Conservation (phyloP, 208 protist genomes). For the Wallacemonas sp. region DNA sequence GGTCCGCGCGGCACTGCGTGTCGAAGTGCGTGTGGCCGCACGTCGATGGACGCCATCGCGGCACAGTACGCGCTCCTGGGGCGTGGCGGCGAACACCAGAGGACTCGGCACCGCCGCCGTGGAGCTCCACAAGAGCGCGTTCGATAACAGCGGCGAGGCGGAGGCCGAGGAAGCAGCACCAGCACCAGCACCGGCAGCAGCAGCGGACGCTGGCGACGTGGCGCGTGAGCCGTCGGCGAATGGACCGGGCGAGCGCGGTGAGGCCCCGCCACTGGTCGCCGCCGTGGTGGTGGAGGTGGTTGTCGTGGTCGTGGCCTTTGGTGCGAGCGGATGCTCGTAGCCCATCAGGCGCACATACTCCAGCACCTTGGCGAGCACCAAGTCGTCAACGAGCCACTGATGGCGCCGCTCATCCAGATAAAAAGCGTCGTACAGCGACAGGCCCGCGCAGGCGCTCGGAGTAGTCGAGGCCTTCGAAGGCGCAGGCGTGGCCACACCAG, state of each 20-base stretch:
- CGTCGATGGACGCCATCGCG: constrained; percentile 24
- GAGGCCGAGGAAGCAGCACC: not conserved
- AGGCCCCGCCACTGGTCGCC: not conserved
- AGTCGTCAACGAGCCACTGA: constrained; percentile 71
- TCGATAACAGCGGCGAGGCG: not conserved
- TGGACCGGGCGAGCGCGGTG: not conserved
- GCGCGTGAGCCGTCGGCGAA: not conserved
- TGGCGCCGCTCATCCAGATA: constrained; percentile 45
- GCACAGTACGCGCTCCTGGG: constrained; percentile 4
- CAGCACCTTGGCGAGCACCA: constrained; percentile 68
- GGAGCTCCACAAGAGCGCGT: constrained; percentile 20
- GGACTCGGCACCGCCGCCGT: constrained; percentile 20
- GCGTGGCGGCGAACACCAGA: not conserved
- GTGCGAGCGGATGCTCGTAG: constrained; percentile 53
- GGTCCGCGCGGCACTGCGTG: constrained; percentile 15
- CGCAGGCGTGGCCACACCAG: not conserved
- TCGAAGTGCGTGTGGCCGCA: constrained; percentile 1
- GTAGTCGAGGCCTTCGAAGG: not conserved
- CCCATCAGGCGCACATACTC: constrained; percentile 77
- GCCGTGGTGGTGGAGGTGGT: not conserved
- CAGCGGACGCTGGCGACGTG: not conserved
- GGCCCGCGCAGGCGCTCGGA: constrained; percentile 12
- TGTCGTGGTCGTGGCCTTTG: not conserved
- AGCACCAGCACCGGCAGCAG: no score
- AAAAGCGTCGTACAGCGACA: constrained; percentile 78